A percentile compares a stretch with the other conserved stretches of the same genome.
phyloP scores from a whole-genome alignment of 176 grass and related monocot species.

The Carex cristatella region DNA sequence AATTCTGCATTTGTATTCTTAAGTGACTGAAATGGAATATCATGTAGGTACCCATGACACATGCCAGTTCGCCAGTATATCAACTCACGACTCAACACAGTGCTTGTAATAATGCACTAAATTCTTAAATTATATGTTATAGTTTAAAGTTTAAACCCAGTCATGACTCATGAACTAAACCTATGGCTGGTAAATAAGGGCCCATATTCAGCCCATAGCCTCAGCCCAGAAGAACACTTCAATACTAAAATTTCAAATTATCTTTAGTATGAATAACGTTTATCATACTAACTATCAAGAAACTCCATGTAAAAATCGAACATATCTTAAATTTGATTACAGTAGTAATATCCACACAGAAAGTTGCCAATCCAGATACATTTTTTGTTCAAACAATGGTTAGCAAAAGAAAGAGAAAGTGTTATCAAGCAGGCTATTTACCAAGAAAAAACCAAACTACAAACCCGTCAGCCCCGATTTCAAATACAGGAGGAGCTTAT shows the following conservation, averaged over 20 bases:
- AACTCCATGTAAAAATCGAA: background rate
- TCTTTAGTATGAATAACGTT: too few relatives aligned
- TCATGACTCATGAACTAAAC: background rate
- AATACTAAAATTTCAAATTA: background rate
- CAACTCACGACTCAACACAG: background rate
- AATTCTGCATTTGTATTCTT: background rate
- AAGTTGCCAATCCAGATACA: background rate
- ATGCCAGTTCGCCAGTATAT: background rate
- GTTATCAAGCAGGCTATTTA: background rate
- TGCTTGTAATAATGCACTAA: background rate
- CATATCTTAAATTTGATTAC: background rate
- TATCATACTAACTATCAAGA: background rate
- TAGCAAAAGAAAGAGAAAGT: background rate
- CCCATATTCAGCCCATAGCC: background rate
- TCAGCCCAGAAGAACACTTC: background rate
- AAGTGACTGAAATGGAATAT: background rate
- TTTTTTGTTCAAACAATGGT: background rate
- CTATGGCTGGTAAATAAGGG: background rate
- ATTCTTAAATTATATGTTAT: background rate
- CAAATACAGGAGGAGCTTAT: background rate
- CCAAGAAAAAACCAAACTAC: background rate
- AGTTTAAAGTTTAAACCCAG: background rate
- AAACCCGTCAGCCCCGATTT: background rate
- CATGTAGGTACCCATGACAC: background rate
- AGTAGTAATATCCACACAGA: background rate